Evolutionary conservation across 139 green algal species (phyloP).

Genomic region (Klebsormidium nitens): DNA sequence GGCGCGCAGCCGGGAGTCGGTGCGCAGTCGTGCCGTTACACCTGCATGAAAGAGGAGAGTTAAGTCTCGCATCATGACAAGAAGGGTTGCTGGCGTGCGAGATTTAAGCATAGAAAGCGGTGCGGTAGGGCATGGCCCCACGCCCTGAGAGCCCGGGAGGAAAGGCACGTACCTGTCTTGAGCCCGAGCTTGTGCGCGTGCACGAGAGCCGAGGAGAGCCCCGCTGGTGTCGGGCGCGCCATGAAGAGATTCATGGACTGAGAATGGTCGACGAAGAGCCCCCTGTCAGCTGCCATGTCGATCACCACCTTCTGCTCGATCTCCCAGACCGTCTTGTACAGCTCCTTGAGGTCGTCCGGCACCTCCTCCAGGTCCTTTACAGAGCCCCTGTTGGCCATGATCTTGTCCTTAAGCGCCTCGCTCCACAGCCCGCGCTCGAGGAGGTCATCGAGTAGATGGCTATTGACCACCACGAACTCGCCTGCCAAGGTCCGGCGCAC

Average conservation of each 20-base stretch:
- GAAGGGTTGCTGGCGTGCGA: too few relatives aligned
- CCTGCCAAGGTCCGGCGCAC: constrained; percentile 88
- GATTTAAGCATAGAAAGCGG: too few relatives aligned
- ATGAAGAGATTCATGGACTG: constrained; percentile 99
- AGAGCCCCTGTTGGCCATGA: constrained; percentile 77
- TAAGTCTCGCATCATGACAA: too few relatives aligned
- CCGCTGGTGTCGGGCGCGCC: constrained; percentile 95
- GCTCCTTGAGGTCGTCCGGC: constrained; percentile 77
- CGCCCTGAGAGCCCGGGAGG: too few relatives aligned
- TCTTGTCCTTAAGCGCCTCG: constrained; percentile 86
- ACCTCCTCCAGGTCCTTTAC: constrained; percentile 72
- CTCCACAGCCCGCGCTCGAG: constrained; percentile 84
- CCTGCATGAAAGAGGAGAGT: too few relatives aligned
- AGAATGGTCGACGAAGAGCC: constrained; percentile 96
- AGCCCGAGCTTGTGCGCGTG: too few relatives aligned
- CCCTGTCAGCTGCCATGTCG: constrained; percentile 97
- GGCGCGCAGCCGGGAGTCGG: too few relatives aligned
- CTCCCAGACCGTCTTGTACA: constrained; percentile 99
- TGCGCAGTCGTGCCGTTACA: too few relatives aligned
- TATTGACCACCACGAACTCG: constrained; percentile 94
- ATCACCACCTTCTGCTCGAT: constrained; percentile 88
- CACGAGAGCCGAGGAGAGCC: constrained; percentile 82
- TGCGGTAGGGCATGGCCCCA: too few relatives aligned
- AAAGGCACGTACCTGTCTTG: too few relatives aligned
- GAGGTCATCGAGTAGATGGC: constrained; percentile 94